Evolutionary conservation across 257 asterid genomes (phyloP).

Genomic region (Solanum rostratum): DNA sequence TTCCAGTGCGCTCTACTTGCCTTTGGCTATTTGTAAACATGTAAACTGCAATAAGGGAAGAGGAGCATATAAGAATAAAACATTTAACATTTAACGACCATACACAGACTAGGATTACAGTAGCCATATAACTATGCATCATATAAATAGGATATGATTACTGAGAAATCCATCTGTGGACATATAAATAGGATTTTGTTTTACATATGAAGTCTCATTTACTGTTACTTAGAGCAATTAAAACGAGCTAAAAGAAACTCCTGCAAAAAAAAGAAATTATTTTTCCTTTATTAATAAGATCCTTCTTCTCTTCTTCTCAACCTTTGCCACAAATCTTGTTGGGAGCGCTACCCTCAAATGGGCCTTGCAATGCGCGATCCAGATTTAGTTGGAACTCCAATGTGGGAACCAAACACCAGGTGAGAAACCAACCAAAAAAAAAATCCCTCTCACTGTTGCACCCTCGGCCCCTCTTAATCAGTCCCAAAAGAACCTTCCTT

Average conservation of each 20-base stretch:
- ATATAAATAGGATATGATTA: not conserved
- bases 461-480: too few species aligned
- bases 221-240: not conserved
- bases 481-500: not conserved
- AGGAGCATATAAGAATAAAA: not conserved
- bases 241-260: not conserved
- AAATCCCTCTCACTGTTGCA: too few species aligned
- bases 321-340: not conserved
- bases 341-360: too few species aligned
- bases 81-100: not conserved
- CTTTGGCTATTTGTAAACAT: slow-evolving; percentile 79
- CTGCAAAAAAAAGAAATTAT: not conserved
- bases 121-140: not conserved
- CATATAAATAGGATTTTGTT: not conserved
- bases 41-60: slow-evolving; percentile 14
- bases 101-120: not conserved
- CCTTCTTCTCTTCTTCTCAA: not conserved
- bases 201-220: not conserved
- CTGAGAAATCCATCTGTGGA: too few species aligned
- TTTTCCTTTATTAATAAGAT: not conserved
- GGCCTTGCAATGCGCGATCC: too few species aligned
- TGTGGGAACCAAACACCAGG: too few species aligned
- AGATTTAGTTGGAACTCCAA: too few species aligned
- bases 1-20: slow-evolving; percentile 83
- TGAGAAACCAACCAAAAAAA: too few species aligned